Percentiles rank a stretch among this genome's conserved stretches.
Evolutionary conservation across 2,329 filamentous ascomycete genomes (phyloP).

Genomic region (Ceratocystis variospora): DNA sequence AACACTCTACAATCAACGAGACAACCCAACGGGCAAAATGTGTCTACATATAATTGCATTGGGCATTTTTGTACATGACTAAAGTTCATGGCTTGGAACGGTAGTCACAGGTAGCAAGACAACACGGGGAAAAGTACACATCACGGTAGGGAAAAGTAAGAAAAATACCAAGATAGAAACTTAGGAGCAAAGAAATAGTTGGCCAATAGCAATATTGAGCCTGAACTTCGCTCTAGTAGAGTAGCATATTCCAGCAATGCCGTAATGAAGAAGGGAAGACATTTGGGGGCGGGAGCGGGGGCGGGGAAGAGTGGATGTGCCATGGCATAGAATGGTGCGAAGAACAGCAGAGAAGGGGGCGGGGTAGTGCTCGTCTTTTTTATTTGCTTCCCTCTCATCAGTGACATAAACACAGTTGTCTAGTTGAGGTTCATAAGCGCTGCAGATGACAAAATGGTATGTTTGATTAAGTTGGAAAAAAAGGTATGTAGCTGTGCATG

Average conservation of each 20-base stretch:
- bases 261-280: neutral
- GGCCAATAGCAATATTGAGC: neutral
- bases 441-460: conserved; percentile 8
- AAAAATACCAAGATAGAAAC: neutral
- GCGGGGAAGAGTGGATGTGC: no score
- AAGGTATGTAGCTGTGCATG: conserved; percentile 13
- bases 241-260: neutral
- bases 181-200: neutral
- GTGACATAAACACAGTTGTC: neutral
- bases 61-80: no score
- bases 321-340: no score
- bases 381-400: neutral
- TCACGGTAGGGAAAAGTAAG: neutral
- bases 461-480: conserved; percentile 12
- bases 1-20: neutral
- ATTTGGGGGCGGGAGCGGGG: no score
- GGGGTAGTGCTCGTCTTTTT: no score
- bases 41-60: no score
- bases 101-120: no score
- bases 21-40: neutral
- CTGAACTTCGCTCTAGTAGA: neutral
- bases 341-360: no score
- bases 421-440: neutral
- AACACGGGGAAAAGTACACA: neutral
- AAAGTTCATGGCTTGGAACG: no score